These are phyloP conservation scores for Decorospora gaudefroyi DNA, from an alignment of 2,329 filamentous ascomycete species.

Conservation along the genomic window DNA sequence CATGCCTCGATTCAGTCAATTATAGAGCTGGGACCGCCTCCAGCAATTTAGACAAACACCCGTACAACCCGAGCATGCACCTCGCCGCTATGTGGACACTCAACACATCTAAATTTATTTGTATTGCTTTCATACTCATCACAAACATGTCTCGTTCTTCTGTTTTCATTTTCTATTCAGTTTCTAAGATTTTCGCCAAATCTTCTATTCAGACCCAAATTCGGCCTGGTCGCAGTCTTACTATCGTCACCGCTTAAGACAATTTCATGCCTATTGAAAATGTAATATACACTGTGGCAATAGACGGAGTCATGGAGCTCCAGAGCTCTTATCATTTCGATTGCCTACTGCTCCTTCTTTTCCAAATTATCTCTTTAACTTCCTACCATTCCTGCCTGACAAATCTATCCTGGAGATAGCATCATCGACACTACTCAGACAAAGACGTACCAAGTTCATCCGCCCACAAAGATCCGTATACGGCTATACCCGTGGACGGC, in stretches of 20 bases:
- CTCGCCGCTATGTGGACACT: neutral
- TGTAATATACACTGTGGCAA: neutral
- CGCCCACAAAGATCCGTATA: neutral
- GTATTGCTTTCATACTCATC: neutral
- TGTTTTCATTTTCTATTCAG: constrained; percentile 31
- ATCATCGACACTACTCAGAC: neutral
- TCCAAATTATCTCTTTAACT: neutral
- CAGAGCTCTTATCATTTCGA: neutral
- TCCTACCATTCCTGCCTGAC: constrained; percentile 1
- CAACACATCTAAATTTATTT: neutral
- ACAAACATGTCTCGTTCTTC: constrained; percentile 20
- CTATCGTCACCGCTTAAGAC: constrained; percentile 16
- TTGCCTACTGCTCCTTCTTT: constrained; percentile 1
- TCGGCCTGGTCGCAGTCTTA: constrained; percentile 27
- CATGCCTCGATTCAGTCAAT: constrained; percentile 19
- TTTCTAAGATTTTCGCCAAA: constrained; percentile 1
- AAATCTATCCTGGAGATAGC: constrained; percentile 2
- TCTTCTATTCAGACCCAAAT: constrained; percentile 45
- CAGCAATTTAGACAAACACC: constrained; percentile 6
- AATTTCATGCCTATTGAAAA: constrained; percentile 21
- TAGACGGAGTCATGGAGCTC: neutral
- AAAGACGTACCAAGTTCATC: neutral
- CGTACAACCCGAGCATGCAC: constrained; percentile 6
- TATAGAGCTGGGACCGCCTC: constrained; percentile 11
- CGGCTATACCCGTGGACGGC: neutral